These are phyloP conservation scores for Mycosphaerella sp. DNA, from an alignment of 2,329 filamentous ascomycete genomes.

Conservation along the genomic window DNA sequence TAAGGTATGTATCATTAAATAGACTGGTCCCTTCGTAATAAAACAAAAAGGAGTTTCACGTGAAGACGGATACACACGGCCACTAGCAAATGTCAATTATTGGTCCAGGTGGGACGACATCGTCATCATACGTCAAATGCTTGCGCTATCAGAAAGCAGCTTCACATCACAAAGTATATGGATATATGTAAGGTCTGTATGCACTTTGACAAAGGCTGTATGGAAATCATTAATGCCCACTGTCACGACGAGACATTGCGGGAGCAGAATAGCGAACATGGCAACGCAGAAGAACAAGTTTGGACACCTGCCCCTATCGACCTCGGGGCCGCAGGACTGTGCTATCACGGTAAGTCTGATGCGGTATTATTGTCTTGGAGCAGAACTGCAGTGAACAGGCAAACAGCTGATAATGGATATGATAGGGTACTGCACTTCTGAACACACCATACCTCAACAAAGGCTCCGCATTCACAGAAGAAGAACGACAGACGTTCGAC, in stretches of 20 bases:
- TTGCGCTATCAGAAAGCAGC: not conserved
- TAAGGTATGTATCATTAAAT: not conserved
- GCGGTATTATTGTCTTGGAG: not conserved
- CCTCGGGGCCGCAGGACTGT: conserved; percentile 2
- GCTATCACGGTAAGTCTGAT: not conserved
- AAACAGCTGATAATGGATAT: not conserved
- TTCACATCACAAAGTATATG: not conserved
- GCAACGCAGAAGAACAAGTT: conserved; percentile 3
- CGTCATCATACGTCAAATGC: conserved; percentile 5
- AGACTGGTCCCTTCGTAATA: not conserved
- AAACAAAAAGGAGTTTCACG: not conserved
- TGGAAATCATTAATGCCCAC: not conserved
- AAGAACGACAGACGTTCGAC: conserved; percentile 64
- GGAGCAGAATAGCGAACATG: not conserved
- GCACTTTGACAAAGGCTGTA: not conserved
- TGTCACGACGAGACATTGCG: not conserved
- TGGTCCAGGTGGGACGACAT: not conserved
- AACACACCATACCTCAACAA: conserved; percentile 71
- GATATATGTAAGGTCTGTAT: no score
- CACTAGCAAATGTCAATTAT: not conserved
- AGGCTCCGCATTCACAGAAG: conserved; percentile 65
- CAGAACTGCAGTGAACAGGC: not conserved
- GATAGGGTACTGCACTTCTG: conserved; percentile 44
- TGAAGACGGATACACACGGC: not conserved
- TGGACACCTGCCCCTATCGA: conserved; percentile 4